Percentiles rank a stretch among this genome's conserved stretches.
Conservation (phyloP, 2,329 filamentous ascomycete genomes). For the Fusarium drepaniforme region DNA sequence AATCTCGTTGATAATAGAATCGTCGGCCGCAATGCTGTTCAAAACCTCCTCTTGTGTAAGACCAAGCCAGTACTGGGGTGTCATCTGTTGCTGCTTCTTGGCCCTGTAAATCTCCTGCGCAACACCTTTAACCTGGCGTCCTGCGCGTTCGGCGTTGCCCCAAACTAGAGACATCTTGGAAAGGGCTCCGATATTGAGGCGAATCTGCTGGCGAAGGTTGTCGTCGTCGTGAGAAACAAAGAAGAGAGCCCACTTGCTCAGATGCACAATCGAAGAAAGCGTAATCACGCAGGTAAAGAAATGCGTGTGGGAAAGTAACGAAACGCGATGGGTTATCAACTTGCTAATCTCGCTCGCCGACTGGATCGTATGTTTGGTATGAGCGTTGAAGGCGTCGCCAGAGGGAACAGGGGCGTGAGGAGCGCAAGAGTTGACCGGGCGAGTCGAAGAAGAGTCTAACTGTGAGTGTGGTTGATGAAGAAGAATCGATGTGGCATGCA, state of each 20-base stretch:
- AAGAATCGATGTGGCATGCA: conserved; percentile 74
- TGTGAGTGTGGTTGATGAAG: conserved; percentile 85
- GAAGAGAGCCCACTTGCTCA: conserved; percentile 81
- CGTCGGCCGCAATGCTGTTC: conserved; percentile 66
- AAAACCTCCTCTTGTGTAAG: conserved; percentile 68
- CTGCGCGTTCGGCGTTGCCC: conserved; percentile 77
- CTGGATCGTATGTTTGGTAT: conserved; percentile 84
- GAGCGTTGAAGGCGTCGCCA: conserved; percentile 68
- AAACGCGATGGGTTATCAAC: conserved; percentile 79
- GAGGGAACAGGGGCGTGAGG: conserved; percentile 65
- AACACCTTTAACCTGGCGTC: conserved; percentile 80
- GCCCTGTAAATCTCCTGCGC: conserved; percentile 79
- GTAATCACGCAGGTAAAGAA: conserved; percentile 88
- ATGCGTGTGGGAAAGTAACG: conserved; percentile 80
- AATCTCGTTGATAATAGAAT: conserved; percentile 70
- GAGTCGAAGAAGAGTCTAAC: conserved; percentile 71
- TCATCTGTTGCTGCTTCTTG: conserved; percentile 68
- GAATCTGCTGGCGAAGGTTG: conserved; percentile 79
- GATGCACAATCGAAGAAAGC: conserved; percentile 82
- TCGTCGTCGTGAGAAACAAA: conserved; percentile 72
- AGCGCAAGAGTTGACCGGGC: conserved; percentile 74
- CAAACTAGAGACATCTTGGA: conserved; percentile 77
- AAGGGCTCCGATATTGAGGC: conserved; percentile 82
- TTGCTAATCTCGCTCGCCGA: conserved; percentile 83
- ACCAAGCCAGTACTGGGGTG: conserved; percentile 66